Conservation (phyloP, 2,329 filamentous ascomycete species). For the Cladosporium sp. region DNA sequence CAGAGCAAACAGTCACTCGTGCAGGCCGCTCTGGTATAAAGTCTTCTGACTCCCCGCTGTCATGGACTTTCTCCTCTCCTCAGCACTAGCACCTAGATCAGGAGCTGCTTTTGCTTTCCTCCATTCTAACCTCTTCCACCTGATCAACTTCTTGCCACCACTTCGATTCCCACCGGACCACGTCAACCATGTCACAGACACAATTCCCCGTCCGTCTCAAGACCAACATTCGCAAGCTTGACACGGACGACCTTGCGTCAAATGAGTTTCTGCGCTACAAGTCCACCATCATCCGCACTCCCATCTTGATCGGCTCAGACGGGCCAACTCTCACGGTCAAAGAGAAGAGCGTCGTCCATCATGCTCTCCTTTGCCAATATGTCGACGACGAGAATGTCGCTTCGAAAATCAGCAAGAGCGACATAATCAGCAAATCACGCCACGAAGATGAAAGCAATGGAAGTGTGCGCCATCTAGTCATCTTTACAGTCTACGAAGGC, state of each 20-base stretch:
- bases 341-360: not conserved
- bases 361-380: too few species aligned
- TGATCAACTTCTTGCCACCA: not conserved
- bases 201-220: not conserved
- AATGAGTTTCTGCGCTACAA: not conserved
- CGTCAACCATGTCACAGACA: not conserved
- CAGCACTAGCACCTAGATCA: conserved; percentile 5
- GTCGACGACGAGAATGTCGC: too few species aligned
- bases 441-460: too few species aligned
- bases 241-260: not conserved
- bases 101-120: conserved; percentile 4
- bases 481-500: too few species aligned
- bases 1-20: not conserved
- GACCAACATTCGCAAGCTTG: not conserved
- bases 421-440: too few species aligned
- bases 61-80: not conserved
- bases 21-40: not conserved
- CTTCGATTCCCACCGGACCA: not conserved
- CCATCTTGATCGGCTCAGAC: not conserved
- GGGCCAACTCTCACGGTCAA: not conserved
- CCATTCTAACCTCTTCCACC: not conserved
- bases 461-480: too few species aligned
- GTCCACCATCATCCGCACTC: not conserved
- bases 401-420: too few species aligned
- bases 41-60: not conserved